phyloP scores from a whole-genome alignment of 306 rosid species.

The barrel medic (Medicago truncatula) region MtrunA17r5.0-ANR NC_053045.1:48504001-48504500 shows the following conservation, averaged over 20 bases:
- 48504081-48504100: conserved; percentile 96
- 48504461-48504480: not conserved
- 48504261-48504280: not conserved
- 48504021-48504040: conserved; percentile 34
- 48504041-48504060: conserved; percentile 14
- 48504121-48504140: conserved; percentile 99
- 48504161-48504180: conserved; percentile 27
- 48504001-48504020: conserved; percentile 3
- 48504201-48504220: not conserved
- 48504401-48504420: conserved; percentile 10
- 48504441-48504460: not conserved
- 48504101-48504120: conserved; percentile 92
- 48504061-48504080: conserved; percentile 90
- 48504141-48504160: conserved; percentile 39
- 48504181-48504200: conserved; percentile 17
- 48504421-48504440: not conserved
- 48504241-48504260: not conserved
- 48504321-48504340: conserved; percentile 14
- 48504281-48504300: not conserved
- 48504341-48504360: not conserved
- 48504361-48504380: conserved; percentile 18
- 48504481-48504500: not conserved
- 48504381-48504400: not conserved
- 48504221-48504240: conserved; percentile 1
- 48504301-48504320: not conserved